Evolutionary conservation across 1,284 basidiomycete species (phyloP).

Genomic region (Austropuccinia psidii): DNA sequence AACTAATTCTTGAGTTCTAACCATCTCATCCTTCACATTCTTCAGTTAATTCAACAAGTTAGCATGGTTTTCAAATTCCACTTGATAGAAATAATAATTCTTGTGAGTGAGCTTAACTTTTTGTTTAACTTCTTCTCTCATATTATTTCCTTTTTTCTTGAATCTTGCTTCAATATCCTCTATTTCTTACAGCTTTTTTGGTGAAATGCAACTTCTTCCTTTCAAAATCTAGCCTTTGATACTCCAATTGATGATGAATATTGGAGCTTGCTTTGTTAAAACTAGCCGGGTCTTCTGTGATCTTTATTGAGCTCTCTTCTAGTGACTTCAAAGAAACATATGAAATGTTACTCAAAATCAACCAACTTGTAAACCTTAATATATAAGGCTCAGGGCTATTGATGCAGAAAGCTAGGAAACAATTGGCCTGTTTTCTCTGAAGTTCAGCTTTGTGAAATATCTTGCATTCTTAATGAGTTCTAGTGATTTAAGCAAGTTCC

Average conservation of each 20-base stretch:
- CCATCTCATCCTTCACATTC: conserved; percentile 54
- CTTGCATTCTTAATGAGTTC: conserved; percentile 71
- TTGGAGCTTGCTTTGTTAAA: conserved; percentile 55
- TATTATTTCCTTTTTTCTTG: conserved; percentile 36
- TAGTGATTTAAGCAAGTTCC: conserved; percentile 62
- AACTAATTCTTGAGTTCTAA: conserved; percentile 8
- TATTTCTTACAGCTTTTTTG: conserved; percentile 4
- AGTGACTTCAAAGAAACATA: conserved; percentile 63
- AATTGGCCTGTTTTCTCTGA: conserved; percentile 58
- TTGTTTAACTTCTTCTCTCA: conserved; percentile 45
- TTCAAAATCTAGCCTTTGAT: conserved; percentile 59
- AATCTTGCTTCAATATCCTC: conserved; percentile 16
- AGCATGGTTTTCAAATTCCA: conserved; percentile 72
- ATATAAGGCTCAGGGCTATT: not conserved
- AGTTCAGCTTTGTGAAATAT: conserved; percentile 60
- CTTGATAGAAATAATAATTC: conserved; percentile 69
- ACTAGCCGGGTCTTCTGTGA: conserved; percentile 57
- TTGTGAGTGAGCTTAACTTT: conserved; percentile 53
- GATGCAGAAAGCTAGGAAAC: not conserved
- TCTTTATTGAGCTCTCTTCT: conserved; percentile 57
- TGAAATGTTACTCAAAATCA: not conserved
- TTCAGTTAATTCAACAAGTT: conserved; percentile 51
- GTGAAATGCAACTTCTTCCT: conserved; percentile 68
- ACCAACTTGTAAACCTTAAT: no score
- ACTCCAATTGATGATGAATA: conserved; percentile 56